These are phyloP conservation scores for Porogramme epimiltina DNA, from an alignment of 1,284 basidiomycete species.

Conservation along the genomic window DNA sequence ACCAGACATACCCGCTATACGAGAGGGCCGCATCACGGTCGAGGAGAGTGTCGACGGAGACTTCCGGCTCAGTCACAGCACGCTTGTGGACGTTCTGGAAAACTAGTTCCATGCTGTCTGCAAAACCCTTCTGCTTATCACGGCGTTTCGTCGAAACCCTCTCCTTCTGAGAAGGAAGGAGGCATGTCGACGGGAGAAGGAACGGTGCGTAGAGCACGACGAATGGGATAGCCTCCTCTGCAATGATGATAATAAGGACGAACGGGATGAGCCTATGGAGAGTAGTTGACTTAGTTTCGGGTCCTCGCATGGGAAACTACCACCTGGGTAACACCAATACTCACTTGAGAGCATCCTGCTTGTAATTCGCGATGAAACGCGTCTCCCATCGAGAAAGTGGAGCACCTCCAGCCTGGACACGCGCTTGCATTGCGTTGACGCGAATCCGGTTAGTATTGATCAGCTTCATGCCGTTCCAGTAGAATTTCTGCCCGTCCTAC, in stretches of 20 bases:
- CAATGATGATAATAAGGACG: constrained; percentile 69
- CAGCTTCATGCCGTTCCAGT: constrained; percentile 70
- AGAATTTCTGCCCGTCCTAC: constrained; percentile 66
- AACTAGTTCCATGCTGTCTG: constrained; percentile 33
- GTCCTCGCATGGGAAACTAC: no score
- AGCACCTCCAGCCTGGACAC: constrained; percentile 56
- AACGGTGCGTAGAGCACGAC: constrained; percentile 86
- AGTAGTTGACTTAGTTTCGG: background rate
- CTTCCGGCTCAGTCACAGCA: constrained; percentile 36
- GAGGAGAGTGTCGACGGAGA: constrained; percentile 23
- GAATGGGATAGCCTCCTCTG: constrained; percentile 84
- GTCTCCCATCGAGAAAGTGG: constrained; percentile 65
- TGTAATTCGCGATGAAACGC: constrained; percentile 65
- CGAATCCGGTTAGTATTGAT: constrained; percentile 62
- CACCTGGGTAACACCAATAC: constrained; percentile 30
- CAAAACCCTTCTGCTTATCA: constrained; percentile 47
- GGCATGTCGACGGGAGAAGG: constrained; percentile 85
- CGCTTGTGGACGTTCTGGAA: constrained; percentile 32
- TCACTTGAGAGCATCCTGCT: constrained; percentile 69
- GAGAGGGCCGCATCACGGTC: constrained; percentile 24
- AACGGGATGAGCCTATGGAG: constrained; percentile 75
- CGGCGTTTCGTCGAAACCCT: constrained; percentile 67
- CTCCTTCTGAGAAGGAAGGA: constrained; percentile 80
- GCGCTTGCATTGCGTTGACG: constrained; percentile 51
- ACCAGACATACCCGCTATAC: constrained; percentile 33